Evolutionary conservation across 768 basidiomycete genomes (phyloP).

Genomic region (Leccinum sublutescens): DNA sequence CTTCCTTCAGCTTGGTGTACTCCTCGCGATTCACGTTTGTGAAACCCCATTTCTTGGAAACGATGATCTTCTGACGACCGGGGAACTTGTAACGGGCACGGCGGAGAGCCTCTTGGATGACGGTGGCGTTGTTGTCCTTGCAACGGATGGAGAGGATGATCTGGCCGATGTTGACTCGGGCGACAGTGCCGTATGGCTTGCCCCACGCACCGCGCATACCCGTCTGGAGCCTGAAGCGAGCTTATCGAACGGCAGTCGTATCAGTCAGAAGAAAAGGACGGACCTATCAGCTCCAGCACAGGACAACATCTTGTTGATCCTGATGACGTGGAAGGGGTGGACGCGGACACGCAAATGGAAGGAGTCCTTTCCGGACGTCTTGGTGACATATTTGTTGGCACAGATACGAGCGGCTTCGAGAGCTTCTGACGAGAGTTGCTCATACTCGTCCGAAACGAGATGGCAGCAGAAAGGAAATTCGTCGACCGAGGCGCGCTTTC

Average conservation of each 20-base stretch:
- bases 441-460: slow-evolving; percentile 97
- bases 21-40: slow-evolving; percentile 91
- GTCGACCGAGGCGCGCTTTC: slow-evolving; percentile 94
- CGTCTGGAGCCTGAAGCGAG: slow-evolving; percentile 67
- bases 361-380: slow-evolving; percentile 96
- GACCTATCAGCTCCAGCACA: slow-evolving; percentile 98
- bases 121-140: slow-evolving; percentile 82
- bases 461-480: slow-evolving; percentile 98
- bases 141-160: slow-evolving; percentile 89
- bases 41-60: slow-evolving; percentile 99
- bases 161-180: slow-evolving; percentile 96
- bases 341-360: slow-evolving; percentile 98
- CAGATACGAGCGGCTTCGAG: slow-evolving; percentile 99
- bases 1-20: slow-evolving; percentile 84
- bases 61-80: slow-evolving; percentile 96
- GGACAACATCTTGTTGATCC: slow-evolving; percentile 99
- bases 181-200: slow-evolving; percentile 95
- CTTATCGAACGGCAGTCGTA: neutral
- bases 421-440: slow-evolving; percentile 93
- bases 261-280: neutral
- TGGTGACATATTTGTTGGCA: slow-evolving; percentile 99
- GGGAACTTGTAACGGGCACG: slow-evolving; percentile 99
- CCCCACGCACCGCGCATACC: slow-evolving; percentile 99
- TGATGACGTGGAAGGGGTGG: slow-evolving; percentile 98
- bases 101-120: slow-evolving; percentile 95